These are phyloP conservation scores for Capsicum pubescens DNA, from an alignment of 257 asterid genomes.

Conservation along the genomic window DNA sequence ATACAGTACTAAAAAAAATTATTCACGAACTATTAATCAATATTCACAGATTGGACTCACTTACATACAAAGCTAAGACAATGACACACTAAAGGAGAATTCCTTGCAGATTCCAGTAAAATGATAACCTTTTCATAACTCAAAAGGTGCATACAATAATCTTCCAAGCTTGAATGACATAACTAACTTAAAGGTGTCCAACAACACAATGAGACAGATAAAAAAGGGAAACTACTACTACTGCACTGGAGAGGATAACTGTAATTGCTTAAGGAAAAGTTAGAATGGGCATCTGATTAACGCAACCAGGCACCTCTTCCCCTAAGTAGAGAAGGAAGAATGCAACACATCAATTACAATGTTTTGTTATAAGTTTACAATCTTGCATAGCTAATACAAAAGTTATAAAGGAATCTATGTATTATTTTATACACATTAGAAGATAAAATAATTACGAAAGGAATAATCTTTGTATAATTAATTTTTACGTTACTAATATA, in stretches of 20 bases:
- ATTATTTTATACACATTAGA: too few relatives aligned
- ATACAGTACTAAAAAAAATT: too few relatives aligned
- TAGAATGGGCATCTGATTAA: not conserved
- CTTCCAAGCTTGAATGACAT: slow-evolving; percentile 3
- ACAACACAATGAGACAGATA: not conserved
- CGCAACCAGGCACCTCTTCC: not conserved
- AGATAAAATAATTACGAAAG: too few relatives aligned
- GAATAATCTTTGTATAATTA: too few relatives aligned
- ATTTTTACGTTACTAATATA: too few relatives aligned
- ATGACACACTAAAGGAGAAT: not conserved
- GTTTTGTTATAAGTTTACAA: too few relatives aligned
- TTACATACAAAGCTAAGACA: too few relatives aligned
- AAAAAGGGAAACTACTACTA: not conserved
- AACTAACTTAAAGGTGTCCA: not conserved
- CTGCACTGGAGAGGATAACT: not conserved
- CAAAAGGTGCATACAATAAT: not conserved
- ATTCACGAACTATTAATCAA: too few relatives aligned
- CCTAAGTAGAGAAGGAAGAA: not conserved
- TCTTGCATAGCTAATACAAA: too few relatives aligned
- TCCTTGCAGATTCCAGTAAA: not conserved
- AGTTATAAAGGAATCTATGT: too few relatives aligned
- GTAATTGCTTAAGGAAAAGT: not conserved
- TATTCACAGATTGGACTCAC: too few relatives aligned
- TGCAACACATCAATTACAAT: too few relatives aligned
- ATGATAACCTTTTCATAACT: not conserved